A percentile compares a stretch with the other conserved stretches of the same genome.
Conservation (phyloP, 768 basidiomycete genomes). For the Termitomyces sp. region DNA sequence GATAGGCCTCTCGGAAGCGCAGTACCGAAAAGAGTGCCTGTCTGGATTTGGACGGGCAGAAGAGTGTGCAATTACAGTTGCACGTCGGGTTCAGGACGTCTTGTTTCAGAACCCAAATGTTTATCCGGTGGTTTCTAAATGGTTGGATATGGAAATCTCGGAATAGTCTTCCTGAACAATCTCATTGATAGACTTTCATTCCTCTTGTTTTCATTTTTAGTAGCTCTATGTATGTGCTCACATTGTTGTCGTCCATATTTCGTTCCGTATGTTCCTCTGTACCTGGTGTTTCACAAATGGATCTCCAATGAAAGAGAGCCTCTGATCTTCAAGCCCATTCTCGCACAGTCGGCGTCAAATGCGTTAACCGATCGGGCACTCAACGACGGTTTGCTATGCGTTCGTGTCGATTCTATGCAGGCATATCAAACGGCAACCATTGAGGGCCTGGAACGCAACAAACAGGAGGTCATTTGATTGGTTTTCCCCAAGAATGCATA, state of each 20-base stretch:
- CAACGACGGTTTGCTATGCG: no score
- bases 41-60: slow-evolving; percentile 77
- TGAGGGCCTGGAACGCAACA: not conserved
- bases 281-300: not conserved
- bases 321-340: no score
- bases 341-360: no score
- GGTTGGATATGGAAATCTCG: slow-evolving; percentile 43
- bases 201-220: not conserved
- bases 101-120: slow-evolving; percentile 30
- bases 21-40: slow-evolving; percentile 67
- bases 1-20: slow-evolving; percentile 54
- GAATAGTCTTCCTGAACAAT: not conserved
- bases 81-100: slow-evolving; percentile 50
- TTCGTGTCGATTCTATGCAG: no score
- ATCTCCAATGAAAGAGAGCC: no score
- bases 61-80: slow-evolving; percentile 61
- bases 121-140: slow-evolving; percentile 37
- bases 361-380: no score
- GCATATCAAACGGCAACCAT: not conserved
- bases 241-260: not conserved
- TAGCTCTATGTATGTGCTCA: not conserved
- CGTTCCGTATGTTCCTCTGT: not conserved
- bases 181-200: not conserved
- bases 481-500: not conserved
- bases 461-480: not conserved